Evolutionary conservation across 129 eudicot genomes (phyloP).

Genomic region (Lactuca saligna): DNA sequence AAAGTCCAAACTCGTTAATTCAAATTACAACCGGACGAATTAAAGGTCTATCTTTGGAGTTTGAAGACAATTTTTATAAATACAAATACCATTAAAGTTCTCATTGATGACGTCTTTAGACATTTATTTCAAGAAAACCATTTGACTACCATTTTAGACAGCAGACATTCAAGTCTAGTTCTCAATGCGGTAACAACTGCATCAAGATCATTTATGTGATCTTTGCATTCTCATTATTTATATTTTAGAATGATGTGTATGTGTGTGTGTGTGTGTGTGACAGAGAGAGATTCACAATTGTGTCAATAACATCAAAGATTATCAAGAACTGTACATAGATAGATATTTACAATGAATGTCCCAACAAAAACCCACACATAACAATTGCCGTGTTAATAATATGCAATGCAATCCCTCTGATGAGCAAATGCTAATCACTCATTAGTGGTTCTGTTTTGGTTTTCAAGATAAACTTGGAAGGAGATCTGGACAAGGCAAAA

Average conservation of each 20-base stretch:
- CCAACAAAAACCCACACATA: neutral
- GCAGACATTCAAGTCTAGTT: too few relatives aligned
- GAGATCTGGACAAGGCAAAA: constrained; percentile 51
- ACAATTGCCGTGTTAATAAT: neutral
- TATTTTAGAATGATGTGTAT: too few relatives aligned
- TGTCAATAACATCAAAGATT: neutral
- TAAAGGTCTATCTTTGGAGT: too few relatives aligned
- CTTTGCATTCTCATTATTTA: neutral
- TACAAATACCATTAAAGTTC: too few relatives aligned
- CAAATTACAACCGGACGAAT: too few relatives aligned
- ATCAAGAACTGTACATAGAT: constrained; percentile 15
- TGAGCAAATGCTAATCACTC: neutral
- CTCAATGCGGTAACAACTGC: too few relatives aligned
- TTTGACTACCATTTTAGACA: too few relatives aligned
- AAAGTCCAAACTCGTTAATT: too few relatives aligned
- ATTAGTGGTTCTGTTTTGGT: constrained; percentile 20
- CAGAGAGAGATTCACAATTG: neutral
- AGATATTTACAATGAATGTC: constrained; percentile 22
- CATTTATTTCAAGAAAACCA: too few relatives aligned
- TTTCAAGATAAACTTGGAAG: constrained; percentile 38
- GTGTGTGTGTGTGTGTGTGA: too few relatives aligned
- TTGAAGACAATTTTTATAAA: too few relatives aligned
- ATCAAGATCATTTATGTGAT: neutral
- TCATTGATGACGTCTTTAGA: too few relatives aligned
- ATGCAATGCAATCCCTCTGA: neutral